Evolutionary conservation across 805 yeast species (phyloP), one percentile per base, ranked within the genome.

Genomic region (Metschnikowia lunata): DNA sequence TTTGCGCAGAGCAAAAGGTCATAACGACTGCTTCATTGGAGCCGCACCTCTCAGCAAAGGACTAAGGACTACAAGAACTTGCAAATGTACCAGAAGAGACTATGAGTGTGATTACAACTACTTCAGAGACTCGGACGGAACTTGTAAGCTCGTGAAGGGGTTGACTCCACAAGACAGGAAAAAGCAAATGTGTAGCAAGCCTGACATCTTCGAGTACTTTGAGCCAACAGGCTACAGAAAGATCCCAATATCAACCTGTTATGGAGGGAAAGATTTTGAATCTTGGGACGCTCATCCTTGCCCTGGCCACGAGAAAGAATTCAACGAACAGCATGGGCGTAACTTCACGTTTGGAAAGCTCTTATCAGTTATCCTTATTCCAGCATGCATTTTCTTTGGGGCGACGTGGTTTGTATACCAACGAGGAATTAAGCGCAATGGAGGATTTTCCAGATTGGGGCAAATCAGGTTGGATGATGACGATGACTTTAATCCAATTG

Each of bases 81-180:
- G 99, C 67, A 60, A 83, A 1, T 93, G 99, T 68, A 75, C 93
- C 0, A 77, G 96, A 63, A 76, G 77, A 41, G 99, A 91, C 55
- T 93, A 71, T 59, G 99, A 93, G 64, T 93, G 99, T 75, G 99
- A 93, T 62, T 88, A 82, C 69, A 90, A 90, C 64, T 90, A 73
- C 62, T 77, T 65, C 45, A 74, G 83, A 47, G 82, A 81, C 40
- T 48, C 56, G 0, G 96, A 88, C 58, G 95, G 95, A 15, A 85
- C 93, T 3, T 93, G 99, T 68, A 80, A 80, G 59, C 75, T 89
- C 34, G 86, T 89, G n/a, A 69, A 74, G 15, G 97, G 97, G 0
- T 69, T 79, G 43, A 61, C 73, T 5, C 87, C 95, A 7, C 74
- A 78, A 11, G 86, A 87, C 57, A 80, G 82, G 44, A 54, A 59